Percentiles rank a stretch among this genome's conserved stretches.
phyloP scores from a whole-genome alignment of 2,329 filamentous ascomycete genomes.

The Nigrospora sphaerica region DNA sequence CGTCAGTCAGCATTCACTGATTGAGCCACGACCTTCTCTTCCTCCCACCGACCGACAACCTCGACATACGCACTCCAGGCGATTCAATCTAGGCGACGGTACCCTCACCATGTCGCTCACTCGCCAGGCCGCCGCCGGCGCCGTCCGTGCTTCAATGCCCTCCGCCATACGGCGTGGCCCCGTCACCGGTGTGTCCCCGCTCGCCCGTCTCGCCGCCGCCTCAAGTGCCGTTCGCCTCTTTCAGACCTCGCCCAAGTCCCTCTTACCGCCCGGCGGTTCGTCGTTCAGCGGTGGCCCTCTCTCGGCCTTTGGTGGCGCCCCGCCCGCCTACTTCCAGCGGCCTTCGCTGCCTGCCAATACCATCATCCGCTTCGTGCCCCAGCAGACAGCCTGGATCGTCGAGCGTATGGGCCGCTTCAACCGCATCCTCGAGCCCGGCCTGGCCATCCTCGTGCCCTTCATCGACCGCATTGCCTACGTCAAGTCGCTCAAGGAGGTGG shows the following conservation, averaged over 20 bases:
- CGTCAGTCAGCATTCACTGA: no score
- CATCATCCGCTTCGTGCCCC: constrained; percentile 92
- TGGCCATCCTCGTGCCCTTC: constrained; percentile 83
- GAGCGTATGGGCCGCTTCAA: constrained; percentile 99
- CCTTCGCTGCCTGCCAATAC: constrained; percentile 82
- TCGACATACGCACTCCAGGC: no score
- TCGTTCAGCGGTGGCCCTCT: constrained; percentile 19
- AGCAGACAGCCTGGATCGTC: constrained; percentile 98
- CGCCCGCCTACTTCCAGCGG: constrained; percentile 75
- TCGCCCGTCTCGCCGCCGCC: neutral
- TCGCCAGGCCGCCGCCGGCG: constrained; percentile 4
- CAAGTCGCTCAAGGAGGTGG: constrained; percentile 91
- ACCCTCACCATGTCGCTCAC: constrained; percentile 6
- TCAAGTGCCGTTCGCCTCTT: constrained; percentile 1
- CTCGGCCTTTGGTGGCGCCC: constrained; percentile 26
- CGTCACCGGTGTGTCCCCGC: neutral
- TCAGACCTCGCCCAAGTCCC: constrained; percentile 3
- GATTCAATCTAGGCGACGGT: neutral
- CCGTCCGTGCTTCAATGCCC: neutral
- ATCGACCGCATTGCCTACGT: constrained; percentile 96
- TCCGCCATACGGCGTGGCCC: constrained; percentile 5
- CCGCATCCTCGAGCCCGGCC: constrained; percentile 83
- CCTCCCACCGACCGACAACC: no score
- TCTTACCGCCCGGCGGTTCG: neutral
- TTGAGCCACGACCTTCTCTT: no score